Evolutionary conservation across 2,329 filamentous ascomycete species (phyloP).

Genomic region (Macrophomina phaseolina): DNA sequence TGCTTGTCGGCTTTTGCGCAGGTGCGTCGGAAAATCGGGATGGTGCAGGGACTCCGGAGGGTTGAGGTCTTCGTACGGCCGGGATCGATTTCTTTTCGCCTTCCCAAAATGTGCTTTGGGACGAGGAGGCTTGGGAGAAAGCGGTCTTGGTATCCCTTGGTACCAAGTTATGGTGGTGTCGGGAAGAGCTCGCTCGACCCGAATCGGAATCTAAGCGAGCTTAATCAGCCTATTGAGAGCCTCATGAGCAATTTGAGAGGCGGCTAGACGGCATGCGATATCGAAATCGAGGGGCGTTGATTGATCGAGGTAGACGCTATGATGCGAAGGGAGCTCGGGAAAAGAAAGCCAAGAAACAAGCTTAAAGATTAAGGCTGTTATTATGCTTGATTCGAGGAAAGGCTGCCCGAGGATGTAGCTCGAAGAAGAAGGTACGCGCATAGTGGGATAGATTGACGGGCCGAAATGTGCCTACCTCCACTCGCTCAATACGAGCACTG

Average conservation of each 20-base stretch:
- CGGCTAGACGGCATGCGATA: background rate
- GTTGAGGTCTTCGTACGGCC: too few species aligned
- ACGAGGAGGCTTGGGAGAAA: too few species aligned
- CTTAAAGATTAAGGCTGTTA: slow-evolving; percentile 6
- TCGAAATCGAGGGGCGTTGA: background rate
- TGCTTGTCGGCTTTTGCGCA: background rate
- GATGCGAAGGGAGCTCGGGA: background rate
- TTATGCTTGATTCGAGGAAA: slow-evolving; percentile 1
- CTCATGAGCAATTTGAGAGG: background rate
- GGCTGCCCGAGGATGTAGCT: background rate
- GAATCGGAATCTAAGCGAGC: background rate
- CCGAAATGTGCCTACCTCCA: background rate
- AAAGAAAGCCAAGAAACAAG: background rate
- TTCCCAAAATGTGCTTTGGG: too few species aligned
- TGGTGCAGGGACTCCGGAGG: too few species aligned
- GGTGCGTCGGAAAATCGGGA: too few species aligned
- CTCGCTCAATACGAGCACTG: background rate
- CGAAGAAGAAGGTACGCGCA: background rate
- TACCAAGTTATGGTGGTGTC: background rate
- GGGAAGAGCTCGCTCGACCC: too few species aligned
- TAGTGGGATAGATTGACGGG: background rate
- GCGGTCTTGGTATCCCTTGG: background rate
- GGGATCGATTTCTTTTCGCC: too few species aligned
- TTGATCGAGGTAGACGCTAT: background rate
- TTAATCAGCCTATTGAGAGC: background rate